Conservation (phyloP, 1,284 basidiomycete species). For the Phylloporus gajari region DNA sequence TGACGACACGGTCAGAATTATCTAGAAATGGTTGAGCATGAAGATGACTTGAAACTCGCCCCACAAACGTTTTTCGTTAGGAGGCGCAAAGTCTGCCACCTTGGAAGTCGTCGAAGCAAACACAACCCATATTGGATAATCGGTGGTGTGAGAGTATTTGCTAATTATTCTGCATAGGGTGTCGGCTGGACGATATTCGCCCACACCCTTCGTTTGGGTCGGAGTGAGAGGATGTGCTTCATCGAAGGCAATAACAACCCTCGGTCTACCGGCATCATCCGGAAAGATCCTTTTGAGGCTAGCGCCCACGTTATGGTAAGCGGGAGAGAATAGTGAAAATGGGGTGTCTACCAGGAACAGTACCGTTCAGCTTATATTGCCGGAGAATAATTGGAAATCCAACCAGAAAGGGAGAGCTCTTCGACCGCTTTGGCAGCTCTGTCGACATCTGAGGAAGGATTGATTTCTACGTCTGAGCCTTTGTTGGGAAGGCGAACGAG, state of each 20-base stretch:
- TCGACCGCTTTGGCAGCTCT: not conserved
- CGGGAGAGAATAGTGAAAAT: not conserved
- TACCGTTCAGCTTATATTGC: not conserved
- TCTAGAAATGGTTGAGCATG: not conserved
- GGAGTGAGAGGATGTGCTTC: slow-evolving; percentile 4
- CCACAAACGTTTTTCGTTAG: not conserved
- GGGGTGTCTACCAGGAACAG: not conserved
- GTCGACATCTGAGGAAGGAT: not conserved
- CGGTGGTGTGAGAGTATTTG: not conserved
- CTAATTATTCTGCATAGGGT: slow-evolving; percentile 5
- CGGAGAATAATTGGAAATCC: not conserved
- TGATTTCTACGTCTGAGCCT: not conserved
- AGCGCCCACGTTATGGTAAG: not conserved
- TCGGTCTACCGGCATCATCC: not conserved
- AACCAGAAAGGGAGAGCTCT: not conserved
- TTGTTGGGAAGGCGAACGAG: not conserved
- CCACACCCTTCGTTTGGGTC: too few species aligned
- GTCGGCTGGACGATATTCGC: slow-evolving; percentile 12
- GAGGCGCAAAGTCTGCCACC: not conserved
- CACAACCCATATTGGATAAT: slow-evolving; percentile 5
- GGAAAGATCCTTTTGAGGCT: not conserved
- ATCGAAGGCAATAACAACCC: slow-evolving; percentile 8
- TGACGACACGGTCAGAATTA: slow-evolving; percentile 1
- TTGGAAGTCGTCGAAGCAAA: slow-evolving; percentile 15
- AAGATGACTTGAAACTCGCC: not conserved